A percentile compares a stretch with the other conserved stretches of the same genome.
Evolutionary conservation across 139 green algal species (phyloP).

Genomic region (Desmodesmus armatus): DNA sequence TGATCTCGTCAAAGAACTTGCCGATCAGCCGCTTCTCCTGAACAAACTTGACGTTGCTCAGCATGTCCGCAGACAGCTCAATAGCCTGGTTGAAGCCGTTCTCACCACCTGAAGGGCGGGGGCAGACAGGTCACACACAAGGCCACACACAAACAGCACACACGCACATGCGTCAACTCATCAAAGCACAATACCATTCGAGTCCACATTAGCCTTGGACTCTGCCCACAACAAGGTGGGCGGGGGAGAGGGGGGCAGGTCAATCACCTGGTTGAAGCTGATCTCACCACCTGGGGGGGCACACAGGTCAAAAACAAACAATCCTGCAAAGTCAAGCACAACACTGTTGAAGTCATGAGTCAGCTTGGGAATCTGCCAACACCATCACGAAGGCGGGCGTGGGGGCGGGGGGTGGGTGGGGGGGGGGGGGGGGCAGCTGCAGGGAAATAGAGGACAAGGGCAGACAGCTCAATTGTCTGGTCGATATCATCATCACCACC

Average conservation of each 20-base stretch:
- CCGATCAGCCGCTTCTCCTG: slow-evolving; percentile 81
- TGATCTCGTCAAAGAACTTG: slow-evolving; percentile 99
- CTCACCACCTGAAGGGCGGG: slow-evolving; percentile 54
- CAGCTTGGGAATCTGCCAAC: too few relatives aligned
- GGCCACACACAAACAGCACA: not conserved
- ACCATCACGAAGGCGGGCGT: too few relatives aligned
- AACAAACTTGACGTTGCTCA: slow-evolving; percentile 99
- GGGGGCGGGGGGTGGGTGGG: too few relatives aligned
- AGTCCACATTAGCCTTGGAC: slow-evolving; percentile 89
- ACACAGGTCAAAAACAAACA: too few relatives aligned
- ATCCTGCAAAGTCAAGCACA: too few relatives aligned
- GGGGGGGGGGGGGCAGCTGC: too few relatives aligned
- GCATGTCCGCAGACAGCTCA: slow-evolving; percentile 95
- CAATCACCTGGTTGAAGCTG: slow-evolving; percentile 98
- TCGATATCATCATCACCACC: too few relatives aligned
- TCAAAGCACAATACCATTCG: slow-evolving; percentile 99
- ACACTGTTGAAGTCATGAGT: too few relatives aligned
- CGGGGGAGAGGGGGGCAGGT: slow-evolving; percentile 95
- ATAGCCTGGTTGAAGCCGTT: slow-evolving; percentile 99
- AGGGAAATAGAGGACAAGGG: too few relatives aligned
- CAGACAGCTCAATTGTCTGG: too few relatives aligned
- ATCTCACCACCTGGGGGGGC: slow-evolving; percentile 89
- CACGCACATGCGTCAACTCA: slow-evolving; percentile 80
- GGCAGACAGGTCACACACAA: not conserved
- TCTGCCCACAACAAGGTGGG: slow-evolving; percentile 99